phyloP scores from a whole-genome alignment of 441 rosid genomes.

The Adansonia gregorii region DNA sequence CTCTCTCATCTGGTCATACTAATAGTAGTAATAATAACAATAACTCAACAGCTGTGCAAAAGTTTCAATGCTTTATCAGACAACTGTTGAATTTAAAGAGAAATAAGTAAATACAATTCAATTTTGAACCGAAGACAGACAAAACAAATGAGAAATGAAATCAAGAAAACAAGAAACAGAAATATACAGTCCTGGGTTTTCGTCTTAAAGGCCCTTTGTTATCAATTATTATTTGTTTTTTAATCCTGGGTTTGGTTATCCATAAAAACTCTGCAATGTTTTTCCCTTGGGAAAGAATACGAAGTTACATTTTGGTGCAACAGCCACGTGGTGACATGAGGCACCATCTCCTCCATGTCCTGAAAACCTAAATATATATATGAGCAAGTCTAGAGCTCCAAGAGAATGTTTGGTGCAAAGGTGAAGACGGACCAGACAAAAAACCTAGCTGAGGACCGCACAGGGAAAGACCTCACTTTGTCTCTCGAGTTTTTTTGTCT shows the following conservation, averaged over 20 bases:
- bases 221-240: not conserved
- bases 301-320: slow-evolving; percentile 7
- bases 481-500: not conserved
- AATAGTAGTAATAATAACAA: not conserved
- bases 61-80: not conserved
- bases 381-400: not conserved
- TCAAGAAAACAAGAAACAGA: not conserved
- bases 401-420: slow-evolving; percentile 34
- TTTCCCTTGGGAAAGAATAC: slow-evolving; percentile 13
- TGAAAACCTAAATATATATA: not conserved
- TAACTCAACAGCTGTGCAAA: not conserved
- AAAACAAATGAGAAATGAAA: not conserved
- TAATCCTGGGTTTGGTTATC: not conserved
- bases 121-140: not conserved
- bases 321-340: slow-evolving; percentile 37
- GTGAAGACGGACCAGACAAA: not conserved
- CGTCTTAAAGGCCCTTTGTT: too few species aligned
- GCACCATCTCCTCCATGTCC: slow-evolving; percentile 11
- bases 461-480: not conserved
- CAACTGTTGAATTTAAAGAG: too few species aligned
- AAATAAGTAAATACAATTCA: not conserved
- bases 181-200: not conserved
- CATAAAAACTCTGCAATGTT: not conserved
- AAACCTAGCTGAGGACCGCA: not conserved
- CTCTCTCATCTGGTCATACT: not conserved